Conservation (phyloP, 495 filamentous ascomycete genomes). For the Lasiosphaeriaceae sp. region DNA sequence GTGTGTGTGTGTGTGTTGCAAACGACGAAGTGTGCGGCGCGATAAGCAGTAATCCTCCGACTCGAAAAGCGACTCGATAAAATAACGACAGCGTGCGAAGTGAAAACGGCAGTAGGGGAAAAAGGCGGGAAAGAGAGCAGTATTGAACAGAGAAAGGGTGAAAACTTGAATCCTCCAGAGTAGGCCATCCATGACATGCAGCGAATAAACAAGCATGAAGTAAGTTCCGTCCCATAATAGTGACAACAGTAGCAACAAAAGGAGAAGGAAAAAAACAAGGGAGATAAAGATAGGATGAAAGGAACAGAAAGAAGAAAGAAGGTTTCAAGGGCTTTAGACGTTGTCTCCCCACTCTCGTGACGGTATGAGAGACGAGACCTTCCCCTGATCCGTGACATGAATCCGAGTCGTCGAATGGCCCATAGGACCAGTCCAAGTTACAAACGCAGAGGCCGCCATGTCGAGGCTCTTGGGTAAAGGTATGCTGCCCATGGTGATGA, state of each 20-base stretch:
- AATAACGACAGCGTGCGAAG: background rate
- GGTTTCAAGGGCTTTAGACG: background rate
- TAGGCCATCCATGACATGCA: background rate
- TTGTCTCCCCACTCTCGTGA: background rate
- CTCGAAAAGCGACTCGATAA: conserved; percentile 2
- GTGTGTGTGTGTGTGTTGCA: background rate
- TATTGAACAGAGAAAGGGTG: background rate
- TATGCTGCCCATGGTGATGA: no score
- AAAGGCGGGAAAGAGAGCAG: background rate
- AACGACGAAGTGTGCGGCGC: background rate
- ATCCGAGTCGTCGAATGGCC: no score
- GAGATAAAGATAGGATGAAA: background rate
- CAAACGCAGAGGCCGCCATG: no score
- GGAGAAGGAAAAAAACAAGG: background rate
- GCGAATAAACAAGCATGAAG: background rate
- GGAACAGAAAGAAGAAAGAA: background rate
- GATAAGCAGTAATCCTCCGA: background rate
- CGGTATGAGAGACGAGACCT: background rate
- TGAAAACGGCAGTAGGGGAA: background rate
- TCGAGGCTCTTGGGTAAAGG: no score
- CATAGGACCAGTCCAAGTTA: no score
- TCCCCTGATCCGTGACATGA: no score
- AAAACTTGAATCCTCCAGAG: background rate
- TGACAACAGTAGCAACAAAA: no score
- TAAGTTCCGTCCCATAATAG: background rate